Evolutionary conservation across 2,329 filamentous ascomycete genomes (phyloP).

Genomic region (Diplocarpon mali): DNA sequence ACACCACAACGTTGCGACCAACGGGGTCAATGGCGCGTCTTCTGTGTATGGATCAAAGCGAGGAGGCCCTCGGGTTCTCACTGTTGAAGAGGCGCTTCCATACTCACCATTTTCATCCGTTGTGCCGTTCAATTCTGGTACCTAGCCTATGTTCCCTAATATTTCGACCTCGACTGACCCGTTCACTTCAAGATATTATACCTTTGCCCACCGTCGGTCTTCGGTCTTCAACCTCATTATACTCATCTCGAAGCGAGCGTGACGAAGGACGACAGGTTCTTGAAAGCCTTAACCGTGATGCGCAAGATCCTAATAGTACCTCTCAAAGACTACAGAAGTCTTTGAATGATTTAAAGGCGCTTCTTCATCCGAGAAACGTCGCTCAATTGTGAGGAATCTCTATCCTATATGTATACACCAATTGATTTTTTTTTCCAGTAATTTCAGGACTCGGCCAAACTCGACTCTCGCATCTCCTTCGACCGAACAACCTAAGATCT

Average conservation of each 20-base stretch:
- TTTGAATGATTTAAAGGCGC: conserved; percentile 61
- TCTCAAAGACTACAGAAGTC: conserved; percentile 60
- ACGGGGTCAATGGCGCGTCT: conserved; percentile 15
- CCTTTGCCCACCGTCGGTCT: conserved; percentile 50
- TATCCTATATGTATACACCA: conserved; percentile 11
- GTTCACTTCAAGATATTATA: conserved; percentile 43
- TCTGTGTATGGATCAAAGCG: conserved; percentile 7
- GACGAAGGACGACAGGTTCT: conserved; percentile 41
- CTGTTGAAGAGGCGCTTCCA: conserved; percentile 66
- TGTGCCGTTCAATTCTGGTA: conserved; percentile 66
- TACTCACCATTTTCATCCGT: conserved; percentile 75
- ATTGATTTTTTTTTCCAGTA: conserved; percentile 32
- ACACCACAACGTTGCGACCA: conserved; percentile 13
- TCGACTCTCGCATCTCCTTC: conserved; percentile 5
- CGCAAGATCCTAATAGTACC: conserved; percentile 42
- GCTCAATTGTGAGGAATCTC: conserved; percentile 40
- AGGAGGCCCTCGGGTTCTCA: conserved; percentile 36
- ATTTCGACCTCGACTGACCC: conserved; percentile 10
- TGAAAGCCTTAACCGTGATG: conserved; percentile 61
- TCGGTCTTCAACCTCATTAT: conserved; percentile 41
- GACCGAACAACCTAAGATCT: conserved; percentile 11
- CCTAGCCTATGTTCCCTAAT: neutral
- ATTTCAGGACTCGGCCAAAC: conserved; percentile 43
- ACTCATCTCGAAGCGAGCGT: conserved; percentile 41
- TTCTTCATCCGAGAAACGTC: conserved; percentile 60